Conservation (phyloP, 768 basidiomycete species). For the Kondoa subrosea region DNA sequence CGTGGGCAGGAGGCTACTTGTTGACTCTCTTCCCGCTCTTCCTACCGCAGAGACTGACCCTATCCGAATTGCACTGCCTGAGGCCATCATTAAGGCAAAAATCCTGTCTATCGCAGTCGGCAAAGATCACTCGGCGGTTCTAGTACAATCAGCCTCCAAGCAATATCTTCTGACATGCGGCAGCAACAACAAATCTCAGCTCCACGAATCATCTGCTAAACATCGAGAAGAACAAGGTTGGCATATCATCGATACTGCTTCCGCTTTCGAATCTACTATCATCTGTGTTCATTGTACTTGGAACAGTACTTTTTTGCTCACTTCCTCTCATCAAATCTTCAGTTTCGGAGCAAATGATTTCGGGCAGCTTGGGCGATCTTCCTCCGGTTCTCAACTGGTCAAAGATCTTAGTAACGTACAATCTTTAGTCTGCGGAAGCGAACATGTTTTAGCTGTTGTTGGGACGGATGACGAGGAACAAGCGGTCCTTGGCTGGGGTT, state of each 20-base stretch:
- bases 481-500: constrained; percentile 76
- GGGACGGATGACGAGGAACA: constrained; percentile 10
- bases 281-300: background rate
- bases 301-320: constrained; percentile 10
- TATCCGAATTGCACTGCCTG: background rate
- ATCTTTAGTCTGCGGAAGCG: constrained; percentile 33
- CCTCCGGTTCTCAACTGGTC: background rate
- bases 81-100: background rate
- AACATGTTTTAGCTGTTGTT: constrained; percentile 50
- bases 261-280: background rate
- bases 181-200: constrained; percentile 21
- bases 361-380: constrained; percentile 11
- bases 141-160: background rate
- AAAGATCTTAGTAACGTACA: background rate
- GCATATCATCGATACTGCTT: background rate
- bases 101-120: constrained; percentile 10
- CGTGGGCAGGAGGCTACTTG: background rate
- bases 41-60: background rate
- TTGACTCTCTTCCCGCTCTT: background rate
- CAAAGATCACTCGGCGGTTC: constrained; percentile 20
- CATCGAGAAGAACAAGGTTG: constrained; percentile 1
- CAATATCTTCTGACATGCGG: constrained; percentile 11
- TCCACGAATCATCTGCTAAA: constrained; percentile 4
- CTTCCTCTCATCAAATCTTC: background rate
- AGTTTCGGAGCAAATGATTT: constrained; percentile 16